phyloP scores from a whole-genome alignment of 352 stramenopile genomes.

The Phytophthora podocarpi region DNA sequence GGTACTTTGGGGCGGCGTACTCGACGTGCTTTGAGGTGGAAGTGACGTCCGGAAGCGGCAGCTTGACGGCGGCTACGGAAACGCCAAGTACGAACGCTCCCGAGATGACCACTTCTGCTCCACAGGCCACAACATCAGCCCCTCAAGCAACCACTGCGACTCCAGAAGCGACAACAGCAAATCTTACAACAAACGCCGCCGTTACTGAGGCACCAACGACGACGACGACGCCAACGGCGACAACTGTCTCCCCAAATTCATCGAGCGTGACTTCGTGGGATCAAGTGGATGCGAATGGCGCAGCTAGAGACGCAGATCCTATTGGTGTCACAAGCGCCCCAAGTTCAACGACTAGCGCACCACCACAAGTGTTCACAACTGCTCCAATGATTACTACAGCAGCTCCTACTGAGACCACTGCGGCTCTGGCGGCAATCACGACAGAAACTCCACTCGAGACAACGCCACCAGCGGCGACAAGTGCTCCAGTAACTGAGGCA shows the following conservation, averaged over 20 bases:
- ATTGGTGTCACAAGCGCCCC: too few relatives aligned
- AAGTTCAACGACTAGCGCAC: too few relatives aligned
- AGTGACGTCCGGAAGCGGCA: too few relatives aligned
- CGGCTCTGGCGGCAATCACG: neutral
- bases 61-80: too few relatives aligned
- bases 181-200: conserved; percentile 1
- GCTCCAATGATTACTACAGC: neutral
- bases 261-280: conserved; percentile 16
- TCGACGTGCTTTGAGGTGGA: conserved; percentile 76
- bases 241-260: neutral
- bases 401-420: neutral
- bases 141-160: conserved; percentile 2
- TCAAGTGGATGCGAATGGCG: conserved; percentile 9
- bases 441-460: neutral
- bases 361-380: too few relatives aligned
- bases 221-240: conserved; percentile 1
- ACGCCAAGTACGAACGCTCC: too few relatives aligned
- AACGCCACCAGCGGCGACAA: conserved; percentile 23
- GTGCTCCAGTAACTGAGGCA: conserved; percentile 36
- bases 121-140: neutral
- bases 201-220: too few relatives aligned
- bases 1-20: conserved; percentile 73
- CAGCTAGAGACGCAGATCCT: conserved; percentile 6
- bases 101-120: neutral
- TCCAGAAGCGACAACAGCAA: neutral